Conservation (phyloP, 306 rosid genomes). For the Prunus davidiana region DNA sequence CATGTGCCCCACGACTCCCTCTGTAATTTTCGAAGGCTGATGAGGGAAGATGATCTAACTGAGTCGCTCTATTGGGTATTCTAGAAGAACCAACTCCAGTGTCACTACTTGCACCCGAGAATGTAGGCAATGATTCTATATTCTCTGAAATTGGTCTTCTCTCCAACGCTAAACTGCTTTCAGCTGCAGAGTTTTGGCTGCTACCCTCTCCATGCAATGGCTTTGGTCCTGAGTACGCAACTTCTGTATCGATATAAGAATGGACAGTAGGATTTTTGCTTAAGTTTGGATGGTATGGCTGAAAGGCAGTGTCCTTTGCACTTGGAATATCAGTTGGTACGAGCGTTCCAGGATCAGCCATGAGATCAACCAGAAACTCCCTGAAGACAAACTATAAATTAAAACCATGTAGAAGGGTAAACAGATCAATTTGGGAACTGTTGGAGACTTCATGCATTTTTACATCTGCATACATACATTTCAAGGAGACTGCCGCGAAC, state of each 20-base stretch:
- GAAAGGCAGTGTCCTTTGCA: slow-evolving; percentile 51
- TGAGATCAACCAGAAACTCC: slow-evolving; percentile 98
- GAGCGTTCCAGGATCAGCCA: slow-evolving; percentile 98
- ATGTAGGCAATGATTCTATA: slow-evolving; percentile 41
- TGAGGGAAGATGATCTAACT: slow-evolving; percentile 44
- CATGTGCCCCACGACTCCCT: slow-evolving; percentile 68
- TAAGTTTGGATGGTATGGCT: slow-evolving; percentile 55
- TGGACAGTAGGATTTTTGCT: slow-evolving; percentile 41
- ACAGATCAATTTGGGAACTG: slow-evolving; percentile 4
- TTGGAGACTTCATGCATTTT: not conserved
- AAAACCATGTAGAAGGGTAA: slow-evolving; percentile 22
- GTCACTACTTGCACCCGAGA: slow-evolving; percentile 41
- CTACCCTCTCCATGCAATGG: slow-evolving; percentile 72
- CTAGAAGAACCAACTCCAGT: slow-evolving; percentile 50
- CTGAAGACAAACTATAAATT: slow-evolving; percentile 51
- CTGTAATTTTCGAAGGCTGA: slow-evolving; percentile 52
- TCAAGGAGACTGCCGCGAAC: not conserved
- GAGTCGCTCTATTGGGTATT: slow-evolving; percentile 35
- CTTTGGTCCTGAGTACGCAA: slow-evolving; percentile 46
- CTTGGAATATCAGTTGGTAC: slow-evolving; percentile 78
- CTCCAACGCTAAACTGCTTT: slow-evolving; percentile 41
- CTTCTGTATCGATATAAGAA: slow-evolving; percentile 45
- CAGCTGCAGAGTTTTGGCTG: slow-evolving; percentile 48
- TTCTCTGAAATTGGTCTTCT: slow-evolving; percentile 50
- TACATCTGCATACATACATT: not conserved